These are phyloP conservation scores for Phytophthora uliginosa DNA, from an alignment of 352 stramenopile genomes.

Conservation along the genomic window DNA sequence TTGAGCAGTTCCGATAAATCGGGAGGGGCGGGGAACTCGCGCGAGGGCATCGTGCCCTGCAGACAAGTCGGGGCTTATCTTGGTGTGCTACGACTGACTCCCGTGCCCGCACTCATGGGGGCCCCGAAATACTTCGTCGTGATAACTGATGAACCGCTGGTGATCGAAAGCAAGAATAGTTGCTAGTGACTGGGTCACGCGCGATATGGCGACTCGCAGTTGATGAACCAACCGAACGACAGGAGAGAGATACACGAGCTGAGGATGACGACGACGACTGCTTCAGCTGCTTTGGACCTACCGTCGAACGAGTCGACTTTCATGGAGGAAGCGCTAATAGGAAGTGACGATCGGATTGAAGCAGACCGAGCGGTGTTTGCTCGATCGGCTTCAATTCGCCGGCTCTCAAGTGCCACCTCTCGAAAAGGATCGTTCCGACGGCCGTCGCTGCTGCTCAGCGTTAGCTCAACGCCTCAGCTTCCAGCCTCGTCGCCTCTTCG, in stretches of 20 bases:
- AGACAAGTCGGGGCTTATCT: neutral
- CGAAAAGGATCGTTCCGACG: conserved; percentile 24
- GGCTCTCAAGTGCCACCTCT: conserved; percentile 32
- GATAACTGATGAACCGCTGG: conserved; percentile 23
- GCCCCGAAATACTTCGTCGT: conserved; percentile 22
- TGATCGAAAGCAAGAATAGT: conserved; percentile 31
- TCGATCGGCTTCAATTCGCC: conserved; percentile 46
- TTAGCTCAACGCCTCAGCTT: conserved; percentile 14
- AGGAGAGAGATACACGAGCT: neutral
- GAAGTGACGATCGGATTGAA: conserved; percentile 36
- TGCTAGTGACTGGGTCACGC: neutral
- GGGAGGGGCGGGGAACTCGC: conserved; percentile 46
- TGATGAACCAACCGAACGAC: conserved; percentile 11
- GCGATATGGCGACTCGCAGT: conserved; percentile 10
- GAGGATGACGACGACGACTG: conserved; percentile 15
- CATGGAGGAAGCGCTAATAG: conserved; percentile 10
- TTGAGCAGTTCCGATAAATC: conserved; percentile 60
- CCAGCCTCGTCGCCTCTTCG: conserved; percentile 27
- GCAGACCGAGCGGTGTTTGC: conserved; percentile 50
- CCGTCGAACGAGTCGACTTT: conserved; percentile 4
- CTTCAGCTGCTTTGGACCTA: conserved; percentile 8
- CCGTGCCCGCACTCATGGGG: neutral
- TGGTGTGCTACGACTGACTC: neutral
- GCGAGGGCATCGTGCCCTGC: conserved; percentile 27
- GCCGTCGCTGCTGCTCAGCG: conserved; percentile 11